These are phyloP conservation scores for Aureobasidium pullulans DNA, from an alignment of 2,329 filamentous ascomycete species.

Conservation along the genomic window DNA sequence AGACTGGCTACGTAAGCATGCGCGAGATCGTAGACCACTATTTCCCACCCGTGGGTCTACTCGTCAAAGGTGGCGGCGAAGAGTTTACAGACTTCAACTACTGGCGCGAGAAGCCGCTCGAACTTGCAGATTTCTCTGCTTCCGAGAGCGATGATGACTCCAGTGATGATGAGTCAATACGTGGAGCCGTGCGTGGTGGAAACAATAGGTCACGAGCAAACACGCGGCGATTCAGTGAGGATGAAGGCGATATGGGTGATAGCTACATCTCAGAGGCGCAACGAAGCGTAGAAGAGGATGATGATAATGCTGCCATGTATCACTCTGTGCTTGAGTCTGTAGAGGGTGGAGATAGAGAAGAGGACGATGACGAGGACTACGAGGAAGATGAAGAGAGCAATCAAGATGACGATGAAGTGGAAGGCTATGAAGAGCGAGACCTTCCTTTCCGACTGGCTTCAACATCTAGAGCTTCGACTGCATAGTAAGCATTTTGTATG, in stretches of 20 bases:
- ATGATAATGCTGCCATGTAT: constrained; percentile 34
- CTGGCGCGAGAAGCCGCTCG: constrained; percentile 79
- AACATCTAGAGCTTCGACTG: neutral
- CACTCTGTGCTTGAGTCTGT: constrained; percentile 46
- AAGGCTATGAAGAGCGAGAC: neutral
- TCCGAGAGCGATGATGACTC: constrained; percentile 58
- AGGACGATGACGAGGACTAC: constrained; percentile 18
- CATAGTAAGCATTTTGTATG: neutral
- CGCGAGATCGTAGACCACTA: constrained; percentile 96
- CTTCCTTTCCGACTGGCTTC: neutral
- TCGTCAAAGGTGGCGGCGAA: constrained; percentile 84
- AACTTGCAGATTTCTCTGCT: constrained; percentile 81
- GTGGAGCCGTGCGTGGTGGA: neutral
- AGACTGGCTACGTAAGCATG: constrained; percentile 95
- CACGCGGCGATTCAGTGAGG: constrained; percentile 14
- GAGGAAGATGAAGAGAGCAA: constrained; percentile 18
- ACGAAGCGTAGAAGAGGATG: constrained; percentile 34
- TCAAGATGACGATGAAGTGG: constrained; percentile 12
- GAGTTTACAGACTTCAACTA: constrained; percentile 97
- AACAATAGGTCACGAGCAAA: neutral
- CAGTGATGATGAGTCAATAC: constrained; percentile 15
- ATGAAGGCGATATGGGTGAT: constrained; percentile 16
- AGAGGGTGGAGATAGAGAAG: constrained; percentile 32
- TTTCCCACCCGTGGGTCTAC: constrained; percentile 82
- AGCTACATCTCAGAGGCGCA: constrained; percentile 21